These are phyloP conservation scores for Phialocephala sp. DNA, from an alignment of 2,329 filamentous ascomycete genomes.

Conservation along the genomic window DNA sequence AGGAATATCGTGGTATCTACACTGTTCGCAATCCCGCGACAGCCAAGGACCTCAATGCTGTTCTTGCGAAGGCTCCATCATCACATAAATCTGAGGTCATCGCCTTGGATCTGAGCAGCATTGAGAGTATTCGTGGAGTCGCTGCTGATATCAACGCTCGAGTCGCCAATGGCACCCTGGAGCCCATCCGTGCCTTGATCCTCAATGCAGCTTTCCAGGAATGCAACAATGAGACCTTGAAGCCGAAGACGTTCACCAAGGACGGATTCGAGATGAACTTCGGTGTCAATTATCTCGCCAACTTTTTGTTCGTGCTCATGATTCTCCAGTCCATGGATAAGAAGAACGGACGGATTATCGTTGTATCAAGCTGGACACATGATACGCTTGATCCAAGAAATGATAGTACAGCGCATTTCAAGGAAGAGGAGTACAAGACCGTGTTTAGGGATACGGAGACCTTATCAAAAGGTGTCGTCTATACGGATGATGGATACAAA, in stretches of 20 bases:
- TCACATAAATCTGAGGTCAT: no score
- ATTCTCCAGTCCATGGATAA: conserved; percentile 46
- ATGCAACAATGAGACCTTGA: neutral
- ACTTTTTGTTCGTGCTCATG: conserved; percentile 44
- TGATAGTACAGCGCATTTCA: conserved; percentile 2
- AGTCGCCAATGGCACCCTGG: no score
- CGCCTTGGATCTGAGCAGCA: no score
- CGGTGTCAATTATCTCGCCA: conserved; percentile 44
- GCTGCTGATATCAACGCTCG: no score
- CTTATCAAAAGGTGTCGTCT: conserved; percentile 22
- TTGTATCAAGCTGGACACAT: conserved; percentile 39
- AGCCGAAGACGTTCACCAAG: conserved; percentile 38
- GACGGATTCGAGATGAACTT: conserved; percentile 46
- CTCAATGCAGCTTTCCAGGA: no score
- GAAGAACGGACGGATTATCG: conserved; percentile 42
- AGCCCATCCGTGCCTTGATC: no score
- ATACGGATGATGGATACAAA: conserved; percentile 19
- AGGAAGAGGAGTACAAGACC: conserved; percentile 38
- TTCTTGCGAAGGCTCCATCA: no score
- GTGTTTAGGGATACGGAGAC: conserved; percentile 31
- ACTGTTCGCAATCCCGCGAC: no score
- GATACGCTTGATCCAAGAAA: conserved; percentile 20
- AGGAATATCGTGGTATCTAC: no score
- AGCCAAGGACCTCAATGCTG: no score
- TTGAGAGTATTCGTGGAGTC: no score